A percentile compares a stretch with the other conserved stretches of the same genome.
phyloP scores from a whole-genome alignment of 1,284 basidiomycete genomes.

The Austroboletus niveus region DNA sequence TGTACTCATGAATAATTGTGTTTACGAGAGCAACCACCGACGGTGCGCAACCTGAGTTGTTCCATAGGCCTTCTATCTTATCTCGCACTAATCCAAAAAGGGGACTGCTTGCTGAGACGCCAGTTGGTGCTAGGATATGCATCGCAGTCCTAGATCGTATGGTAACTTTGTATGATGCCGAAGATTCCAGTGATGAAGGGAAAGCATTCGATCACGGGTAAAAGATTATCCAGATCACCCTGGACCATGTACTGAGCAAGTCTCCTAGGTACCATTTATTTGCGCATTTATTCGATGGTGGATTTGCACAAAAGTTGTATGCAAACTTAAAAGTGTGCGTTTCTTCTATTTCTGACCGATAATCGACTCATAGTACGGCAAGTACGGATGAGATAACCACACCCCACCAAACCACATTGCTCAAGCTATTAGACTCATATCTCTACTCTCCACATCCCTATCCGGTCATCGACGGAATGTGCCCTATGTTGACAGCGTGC shows the following conservation, averaged over 20 bases:
- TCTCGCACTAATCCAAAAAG: slow-evolving; percentile 36
- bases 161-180: slow-evolving; percentile 61
- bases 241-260: slow-evolving; percentile 3
- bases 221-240: slow-evolving; percentile 14
- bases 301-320: slow-evolving; percentile 50
- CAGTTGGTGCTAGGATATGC: slow-evolving; percentile 60
- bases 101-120: slow-evolving; percentile 45
- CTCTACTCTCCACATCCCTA: slow-evolving; percentile 47
- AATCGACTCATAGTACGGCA: slow-evolving; percentile 15
- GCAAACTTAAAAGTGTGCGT: slow-evolving; percentile 51
- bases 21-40: slow-evolving; percentile 51
- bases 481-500: slow-evolving; percentile 48
- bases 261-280: slow-evolving; percentile 53
- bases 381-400: slow-evolving; percentile 74
- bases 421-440: slow-evolving; percentile 84
- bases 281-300: slow-evolving; percentile 50
- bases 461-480: slow-evolving; percentile 41
- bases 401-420: slow-evolving; percentile 79
- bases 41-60: slow-evolving; percentile 47
- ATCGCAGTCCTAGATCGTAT: slow-evolving; percentile 64
- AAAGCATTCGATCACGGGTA: slow-evolving; percentile 78
- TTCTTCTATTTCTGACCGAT: not conserved
- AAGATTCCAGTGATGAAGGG: slow-evolving; percentile 56
- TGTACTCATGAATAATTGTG: slow-evolving; percentile 72
- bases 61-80: not conserved